These are phyloP conservation scores for Colletotrichum coccodes DNA, from an alignment of 2,329 filamentous ascomycete species.

Conservation along the genomic window DNA sequence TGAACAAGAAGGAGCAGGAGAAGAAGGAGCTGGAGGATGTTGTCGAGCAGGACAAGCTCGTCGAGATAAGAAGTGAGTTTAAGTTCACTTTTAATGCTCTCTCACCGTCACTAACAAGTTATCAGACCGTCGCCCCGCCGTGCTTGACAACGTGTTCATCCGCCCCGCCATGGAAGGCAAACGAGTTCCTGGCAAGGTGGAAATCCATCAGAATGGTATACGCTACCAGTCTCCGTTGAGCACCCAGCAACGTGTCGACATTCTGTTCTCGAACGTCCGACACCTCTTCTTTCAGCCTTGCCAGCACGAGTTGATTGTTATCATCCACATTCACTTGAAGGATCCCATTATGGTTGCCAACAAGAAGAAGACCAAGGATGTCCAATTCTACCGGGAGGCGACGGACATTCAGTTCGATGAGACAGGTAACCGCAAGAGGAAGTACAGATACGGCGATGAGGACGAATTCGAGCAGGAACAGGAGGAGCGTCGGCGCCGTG, in stretches of 20 bases:
- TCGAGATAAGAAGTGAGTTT: constrained; percentile 87
- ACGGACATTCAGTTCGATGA: constrained; percentile 99
- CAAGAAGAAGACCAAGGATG: constrained; percentile 97
- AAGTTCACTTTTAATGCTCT: background rate
- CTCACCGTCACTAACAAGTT: background rate
- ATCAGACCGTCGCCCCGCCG: constrained; percentile 85
- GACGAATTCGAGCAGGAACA: constrained; percentile 99
- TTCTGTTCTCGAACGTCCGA: constrained; percentile 98
- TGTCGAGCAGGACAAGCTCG: constrained; percentile 96
- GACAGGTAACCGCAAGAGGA: constrained; percentile 96
- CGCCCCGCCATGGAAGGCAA: constrained; percentile 96
- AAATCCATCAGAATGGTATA: constrained; percentile 99
- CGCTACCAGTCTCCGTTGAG: constrained; percentile 88
- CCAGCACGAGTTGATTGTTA: constrained; percentile 94
- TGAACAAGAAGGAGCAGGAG: constrained; percentile 92
- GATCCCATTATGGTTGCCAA: constrained; percentile 98
- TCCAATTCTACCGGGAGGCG: constrained; percentile 97
- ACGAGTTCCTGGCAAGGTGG: constrained; percentile 92
- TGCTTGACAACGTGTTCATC: constrained; percentile 94
- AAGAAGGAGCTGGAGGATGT: constrained; percentile 99
- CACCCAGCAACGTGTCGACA: constrained; percentile 85
- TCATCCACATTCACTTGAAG: constrained; percentile 97
- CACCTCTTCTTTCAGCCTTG: constrained; percentile 99
- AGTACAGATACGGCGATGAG: constrained; percentile 97
- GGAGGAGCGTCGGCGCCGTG: constrained; percentile 89